Evolutionary conservation across 2,329 filamentous ascomycete species (phyloP).

Genomic region (Fusarium chlamydosporum): DNA sequence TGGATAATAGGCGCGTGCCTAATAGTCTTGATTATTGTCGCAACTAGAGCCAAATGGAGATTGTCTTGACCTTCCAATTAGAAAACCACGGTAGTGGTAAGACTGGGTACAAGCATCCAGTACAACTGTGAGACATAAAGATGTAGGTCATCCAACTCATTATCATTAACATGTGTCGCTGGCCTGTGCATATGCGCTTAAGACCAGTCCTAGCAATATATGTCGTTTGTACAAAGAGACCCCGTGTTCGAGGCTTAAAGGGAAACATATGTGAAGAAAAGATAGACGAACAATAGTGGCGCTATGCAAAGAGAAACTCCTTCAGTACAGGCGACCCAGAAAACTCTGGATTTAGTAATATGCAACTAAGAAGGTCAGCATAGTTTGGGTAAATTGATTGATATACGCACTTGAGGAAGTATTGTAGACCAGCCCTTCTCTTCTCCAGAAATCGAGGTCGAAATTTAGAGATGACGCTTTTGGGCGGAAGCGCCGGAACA

Average conservation of each 20-base stretch:
- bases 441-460: conserved; percentile 87
- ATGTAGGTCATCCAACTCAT: conserved; percentile 46
- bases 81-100: not conserved
- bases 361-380: conserved; percentile 72
- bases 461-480: conserved; percentile 91
- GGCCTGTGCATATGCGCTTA: conserved; percentile 32
- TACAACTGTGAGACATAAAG: conserved; percentile 3
- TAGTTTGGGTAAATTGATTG: not conserved
- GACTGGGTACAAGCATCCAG: not conserved
- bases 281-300: conserved; percentile 28
- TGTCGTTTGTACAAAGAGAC: conserved; percentile 45
- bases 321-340: conserved; percentile 91
- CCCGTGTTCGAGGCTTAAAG: conserved; percentile 30
- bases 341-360: conserved; percentile 93
- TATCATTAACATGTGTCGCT: conserved; percentile 49
- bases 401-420: conserved; percentile 86
- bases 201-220: conserved; percentile 36
- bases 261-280: conserved; percentile 45
- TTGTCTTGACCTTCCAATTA: conserved; percentile 10
- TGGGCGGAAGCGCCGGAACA: conserved; percentile 91
- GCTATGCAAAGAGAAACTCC: conserved; percentile 83
- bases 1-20: conserved; percentile 19
- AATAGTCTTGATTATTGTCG: conserved; percentile 6
- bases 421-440: conserved; percentile 84
- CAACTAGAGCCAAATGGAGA: conserved; percentile 14